Evolutionary conservation across 768 basidiomycete species (phyloP).

Genomic region (Boletus coccyginus): DNA sequence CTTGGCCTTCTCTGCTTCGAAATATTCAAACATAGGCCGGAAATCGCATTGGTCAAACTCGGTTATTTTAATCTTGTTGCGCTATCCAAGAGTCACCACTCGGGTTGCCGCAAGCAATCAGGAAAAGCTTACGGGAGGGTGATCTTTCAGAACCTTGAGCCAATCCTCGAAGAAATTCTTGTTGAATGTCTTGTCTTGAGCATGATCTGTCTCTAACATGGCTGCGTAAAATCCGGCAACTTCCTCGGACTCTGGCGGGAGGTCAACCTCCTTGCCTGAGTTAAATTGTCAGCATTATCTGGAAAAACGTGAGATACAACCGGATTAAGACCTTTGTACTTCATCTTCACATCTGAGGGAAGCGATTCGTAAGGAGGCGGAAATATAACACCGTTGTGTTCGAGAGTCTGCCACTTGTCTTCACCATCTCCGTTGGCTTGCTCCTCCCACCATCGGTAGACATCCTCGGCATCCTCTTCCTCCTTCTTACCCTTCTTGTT

Average conservation of each 20-base stretch:
- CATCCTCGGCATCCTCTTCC: constrained; percentile 61
- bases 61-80: constrained; percentile 70
- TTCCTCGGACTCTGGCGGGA: constrained; percentile 88
- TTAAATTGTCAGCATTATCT: constrained; percentile 15
- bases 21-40: constrained; percentile 89
- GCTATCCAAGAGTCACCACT: constrained; percentile 38
- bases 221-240: constrained; percentile 96
- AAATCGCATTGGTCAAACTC: constrained; percentile 87
- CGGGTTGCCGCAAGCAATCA: constrained; percentile 1
- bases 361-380: constrained; percentile 91
- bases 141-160: constrained; percentile 66
- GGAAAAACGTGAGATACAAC: constrained; percentile 8
- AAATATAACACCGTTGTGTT: constrained; percentile 93
- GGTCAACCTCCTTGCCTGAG: constrained; percentile 72
- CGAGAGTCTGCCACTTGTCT: constrained; percentile 92
- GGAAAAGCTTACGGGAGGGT: constrained; percentile 72
- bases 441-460: constrained; percentile 87
- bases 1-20: constrained; percentile 89
- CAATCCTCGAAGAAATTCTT: constrained; percentile 97
- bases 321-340: constrained; percentile 75
- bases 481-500: constrained; percentile 59
- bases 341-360: constrained; percentile 85
- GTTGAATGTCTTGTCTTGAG: constrained; percentile 82
- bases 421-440: constrained; percentile 71
- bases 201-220: constrained; percentile 90